Evolutionary conservation across 305 asterid genomes (phyloP), one percentile per base, ranked within the genome.

Genomic region (Fraxinus velutina): DNA sequence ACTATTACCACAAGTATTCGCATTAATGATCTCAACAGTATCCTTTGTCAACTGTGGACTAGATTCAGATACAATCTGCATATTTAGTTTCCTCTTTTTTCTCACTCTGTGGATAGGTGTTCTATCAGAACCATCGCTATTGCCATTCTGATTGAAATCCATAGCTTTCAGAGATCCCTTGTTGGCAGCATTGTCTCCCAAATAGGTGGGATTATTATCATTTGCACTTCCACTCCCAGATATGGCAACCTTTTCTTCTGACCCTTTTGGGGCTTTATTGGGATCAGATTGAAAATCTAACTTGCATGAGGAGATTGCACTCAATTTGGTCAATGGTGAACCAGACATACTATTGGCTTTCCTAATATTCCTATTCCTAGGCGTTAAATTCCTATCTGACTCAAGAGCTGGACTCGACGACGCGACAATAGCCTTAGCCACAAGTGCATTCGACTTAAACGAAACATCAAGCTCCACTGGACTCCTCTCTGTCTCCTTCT

Each of bases 391-490:
- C 44, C 77, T 80, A 79, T 80, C 85, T 0, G 79, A 82, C 52
- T 86, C 88, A 78, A 60, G 82, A 79, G 52, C 83, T 32, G 92
- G 83, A 86, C 83, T 78, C 76, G 93, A 81, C 34, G 94, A 88
- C 10, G 90, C 80, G 89, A 88, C 86, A 85, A 90, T 86, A 87
- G 94, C 91, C 89, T 92, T 91, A 17, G 97, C 97, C 68, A 93
- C 91, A 44, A 94, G 92, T 72, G 97, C 85, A 89, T 92, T 92
- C 64, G 99, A 93, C 88, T 90, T 92, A 77, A 91, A 93, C 10
- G 97, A 90, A 80, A 95, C 93, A 83, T 91, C 89, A 87, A 93
- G 98, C 78, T 95, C 93, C 90, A 90, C 78, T 17, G 92, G 90
- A 81, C 90, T 89, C 80, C 87, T 83, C 84, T 89, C 92, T 86